Base-by-base conservation (phyloP, 2,329 filamentous ascomycete genomes). In the Talaromyces sp. region DNA sequence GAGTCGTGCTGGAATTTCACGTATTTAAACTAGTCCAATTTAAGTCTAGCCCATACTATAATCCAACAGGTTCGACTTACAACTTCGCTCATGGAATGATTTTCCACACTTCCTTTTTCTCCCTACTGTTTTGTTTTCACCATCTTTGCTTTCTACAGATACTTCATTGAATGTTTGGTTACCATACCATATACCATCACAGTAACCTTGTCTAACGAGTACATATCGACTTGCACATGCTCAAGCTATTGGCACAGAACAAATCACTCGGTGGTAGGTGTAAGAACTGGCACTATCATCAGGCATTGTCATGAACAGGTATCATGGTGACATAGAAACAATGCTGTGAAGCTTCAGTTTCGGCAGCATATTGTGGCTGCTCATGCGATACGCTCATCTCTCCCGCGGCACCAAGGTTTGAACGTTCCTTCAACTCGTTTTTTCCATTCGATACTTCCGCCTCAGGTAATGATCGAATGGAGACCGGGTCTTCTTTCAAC, bases 271-370 rank as follows among this genome's bases (percentile, higher is more conserved):
- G n/a, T n/a, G n/a, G n/a, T n/a, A n/a, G n/a, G n/a, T n/a, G n/a
- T n/a, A n/a, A n/a, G 18, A n/a, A 54, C 31, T 54, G n/a, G 23
- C 31, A 21, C 35, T 50, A 50, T 54, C 50, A 54, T 37, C 35
- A 9, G 2, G 31, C 28, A 54, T 35, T 54, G 31, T 23, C 31
- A 54, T 12, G 21, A 33, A 35, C 16, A 37, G 50, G 50, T 23
- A 54, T 35, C 50, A 54, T 54, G 18, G 50, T 37, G 50, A 54
- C 50, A 54, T 54, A 54, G 28, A 21, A 37, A 35, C 11, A 33
- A 37, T 54, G 50, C 50, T 12, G 28, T 18, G 50, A 11, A 21
- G 8, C 4, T 21, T 54, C 31, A 33, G 21, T 3, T 11, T 33
- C n/a, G 28, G 3, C 46, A 16, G 16, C 28, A 9, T 52, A 25